These are phyloP conservation scores for Sporisorium sorghi DNA, from an alignment of 1,284 basidiomycete species.

Conservation along the genomic window DNA sequence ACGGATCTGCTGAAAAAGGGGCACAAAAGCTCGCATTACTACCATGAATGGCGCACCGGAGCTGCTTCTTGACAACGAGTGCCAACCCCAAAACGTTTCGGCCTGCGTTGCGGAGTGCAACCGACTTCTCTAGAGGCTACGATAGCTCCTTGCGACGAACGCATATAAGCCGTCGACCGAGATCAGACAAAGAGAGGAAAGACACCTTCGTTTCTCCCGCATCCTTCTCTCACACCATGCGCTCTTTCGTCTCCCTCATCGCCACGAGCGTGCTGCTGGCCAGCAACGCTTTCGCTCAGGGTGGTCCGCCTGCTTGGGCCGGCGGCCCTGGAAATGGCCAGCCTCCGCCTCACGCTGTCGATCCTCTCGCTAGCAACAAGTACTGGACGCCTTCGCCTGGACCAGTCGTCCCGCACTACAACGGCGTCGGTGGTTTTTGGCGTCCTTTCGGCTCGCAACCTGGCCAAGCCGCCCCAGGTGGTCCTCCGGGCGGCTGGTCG, in stretches of 20 bases:
- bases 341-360: neutral
- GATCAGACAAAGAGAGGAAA: neutral
- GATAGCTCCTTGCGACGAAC: neutral
- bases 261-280: constrained; percentile 3
- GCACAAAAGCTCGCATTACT: no score
- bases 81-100: neutral
- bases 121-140: neutral
- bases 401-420: neutral
- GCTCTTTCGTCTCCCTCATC: neutral
- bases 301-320: constrained; percentile 3
- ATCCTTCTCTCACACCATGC: neutral
- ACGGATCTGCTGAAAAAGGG: no score
- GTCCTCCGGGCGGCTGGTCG: no score
- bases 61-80: neutral
- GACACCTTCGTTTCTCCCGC: no score
- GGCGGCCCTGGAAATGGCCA: neutral
- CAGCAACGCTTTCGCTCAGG: constrained; percentile 2
- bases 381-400: constrained; percentile 2
- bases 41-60: no score
- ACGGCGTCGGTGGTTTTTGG: neutral
- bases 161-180: neutral
- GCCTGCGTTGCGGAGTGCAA: neutral
- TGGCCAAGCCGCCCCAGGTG: neutral
- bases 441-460: neutral
- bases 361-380: constrained; percentile 3